Percentiles rank a stretch among this genome's conserved stretches.
These are phyloP conservation scores for Cordyceps cicadae DNA, from an alignment of 2,329 filamentous ascomycete genomes.

Conservation along the genomic window DNA sequence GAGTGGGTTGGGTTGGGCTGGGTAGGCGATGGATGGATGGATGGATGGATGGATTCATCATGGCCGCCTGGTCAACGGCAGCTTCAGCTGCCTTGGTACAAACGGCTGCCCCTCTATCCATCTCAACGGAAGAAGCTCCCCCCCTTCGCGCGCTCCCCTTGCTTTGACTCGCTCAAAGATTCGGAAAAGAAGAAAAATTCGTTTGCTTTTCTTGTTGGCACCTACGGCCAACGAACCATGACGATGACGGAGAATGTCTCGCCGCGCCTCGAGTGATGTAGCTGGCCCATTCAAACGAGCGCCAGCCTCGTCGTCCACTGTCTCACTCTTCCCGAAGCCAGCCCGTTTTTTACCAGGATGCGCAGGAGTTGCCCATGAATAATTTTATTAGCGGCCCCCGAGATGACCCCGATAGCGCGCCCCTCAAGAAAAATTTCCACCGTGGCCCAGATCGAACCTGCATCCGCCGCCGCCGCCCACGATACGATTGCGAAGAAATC, in stretches of 20 bases:
- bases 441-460: conserved; percentile 6
- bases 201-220: neutral
- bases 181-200: neutral
- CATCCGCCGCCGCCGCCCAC: conserved; percentile 3
- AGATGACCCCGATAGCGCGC: neutral
- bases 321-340: neutral
- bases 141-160: too few relatives aligned
- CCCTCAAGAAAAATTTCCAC: neutral
- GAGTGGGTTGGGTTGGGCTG: neutral
- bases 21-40: neutral
- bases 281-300: neutral
- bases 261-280: neutral
- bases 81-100: neutral
- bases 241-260: neutral
- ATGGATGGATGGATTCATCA: neutral
- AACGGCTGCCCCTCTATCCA: neutral
- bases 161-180: too few relatives aligned
- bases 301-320: neutral
- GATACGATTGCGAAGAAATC: neutral
- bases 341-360: neutral
- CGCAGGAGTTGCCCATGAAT: neutral
- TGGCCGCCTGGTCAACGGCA: neutral
- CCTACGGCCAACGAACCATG: neutral
- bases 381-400: neutral
- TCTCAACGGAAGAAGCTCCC: neutral